Evolutionary conservation across 2,329 filamentous ascomycete genomes (phyloP).

Genomic region (Talaromyces sp.): DNA sequence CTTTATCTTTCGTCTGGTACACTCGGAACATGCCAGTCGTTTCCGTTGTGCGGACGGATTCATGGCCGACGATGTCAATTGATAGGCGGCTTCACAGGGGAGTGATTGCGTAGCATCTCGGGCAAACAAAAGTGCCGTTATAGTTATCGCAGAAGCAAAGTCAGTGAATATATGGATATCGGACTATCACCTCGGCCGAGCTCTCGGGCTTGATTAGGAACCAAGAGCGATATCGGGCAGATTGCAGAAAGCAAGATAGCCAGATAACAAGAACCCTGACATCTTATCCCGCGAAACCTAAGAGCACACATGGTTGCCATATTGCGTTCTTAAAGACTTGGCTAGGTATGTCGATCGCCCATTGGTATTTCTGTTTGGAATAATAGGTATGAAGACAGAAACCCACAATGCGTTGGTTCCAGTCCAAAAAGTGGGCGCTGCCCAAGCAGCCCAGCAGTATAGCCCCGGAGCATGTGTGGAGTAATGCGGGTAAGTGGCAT

Average conservation of each 20-base stretch:
- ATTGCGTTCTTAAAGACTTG: background rate
- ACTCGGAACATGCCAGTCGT: constrained; percentile 4
- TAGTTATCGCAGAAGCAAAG: background rate
- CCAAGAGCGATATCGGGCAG: background rate
- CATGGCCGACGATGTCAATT: background rate
- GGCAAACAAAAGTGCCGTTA: background rate
- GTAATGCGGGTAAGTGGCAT: constrained; percentile 10
- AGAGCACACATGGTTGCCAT: background rate
- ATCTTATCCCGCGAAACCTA: too few species aligned
- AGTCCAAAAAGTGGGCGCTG: constrained; percentile 6
- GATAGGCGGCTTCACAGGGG: background rate
- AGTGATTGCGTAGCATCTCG: background rate
- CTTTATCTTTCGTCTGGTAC: constrained; percentile 7
- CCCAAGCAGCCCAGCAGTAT: constrained; percentile 14
- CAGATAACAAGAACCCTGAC: too few species aligned
- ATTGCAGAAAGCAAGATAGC: background rate
- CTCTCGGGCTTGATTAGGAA: background rate
- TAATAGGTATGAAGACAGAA: background rate
- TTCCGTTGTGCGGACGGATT: constrained; percentile 14
- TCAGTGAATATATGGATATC: background rate
- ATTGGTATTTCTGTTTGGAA: background rate
- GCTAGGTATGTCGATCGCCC: background rate
- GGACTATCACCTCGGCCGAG: background rate
- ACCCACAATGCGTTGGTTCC: background rate
- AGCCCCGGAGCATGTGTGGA: constrained; percentile 14